Evolutionary conservation across 148 eudicot genomes (phyloP).

Genomic region (Cornus controversa): DNA sequence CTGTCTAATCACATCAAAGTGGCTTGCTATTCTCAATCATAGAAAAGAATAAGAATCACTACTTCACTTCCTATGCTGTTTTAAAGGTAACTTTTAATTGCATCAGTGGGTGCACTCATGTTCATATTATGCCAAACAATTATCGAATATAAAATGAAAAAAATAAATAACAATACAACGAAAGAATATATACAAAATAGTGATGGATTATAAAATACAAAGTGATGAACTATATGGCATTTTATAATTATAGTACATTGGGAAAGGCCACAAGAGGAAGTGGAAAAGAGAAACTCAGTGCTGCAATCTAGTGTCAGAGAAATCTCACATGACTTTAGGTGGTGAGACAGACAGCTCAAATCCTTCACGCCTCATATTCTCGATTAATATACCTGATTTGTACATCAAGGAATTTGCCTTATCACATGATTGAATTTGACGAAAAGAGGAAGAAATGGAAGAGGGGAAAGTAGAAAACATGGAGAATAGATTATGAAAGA

Average conservation of each 20-base stretch:
- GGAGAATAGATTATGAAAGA: conserved; percentile 1
- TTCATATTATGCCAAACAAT: no score
- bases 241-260: not conserved
- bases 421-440: conserved; percentile 7
- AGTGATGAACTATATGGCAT: no score
- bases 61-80: no score
- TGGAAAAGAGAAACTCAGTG: not conserved
- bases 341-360: conserved; percentile 98
- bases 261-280: not conserved
- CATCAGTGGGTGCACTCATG: no score
- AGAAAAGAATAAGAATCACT: no score
- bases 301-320: not conserved
- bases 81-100: no score
- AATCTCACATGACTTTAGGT: conserved; percentile 93
- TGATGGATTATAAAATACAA: no score
- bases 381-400: conserved; percentile 81
- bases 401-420: conserved; percentile 7
- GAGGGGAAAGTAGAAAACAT: not conserved
- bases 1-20: no score
- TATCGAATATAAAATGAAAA: no score
- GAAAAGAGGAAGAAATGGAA: conserved; percentile 1
- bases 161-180: no score
- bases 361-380: conserved; percentile 99
- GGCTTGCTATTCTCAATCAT: no score
- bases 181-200: no score